Conservation (phyloP, 768 basidiomycete species). For the Agaricus blazei region DNA sequence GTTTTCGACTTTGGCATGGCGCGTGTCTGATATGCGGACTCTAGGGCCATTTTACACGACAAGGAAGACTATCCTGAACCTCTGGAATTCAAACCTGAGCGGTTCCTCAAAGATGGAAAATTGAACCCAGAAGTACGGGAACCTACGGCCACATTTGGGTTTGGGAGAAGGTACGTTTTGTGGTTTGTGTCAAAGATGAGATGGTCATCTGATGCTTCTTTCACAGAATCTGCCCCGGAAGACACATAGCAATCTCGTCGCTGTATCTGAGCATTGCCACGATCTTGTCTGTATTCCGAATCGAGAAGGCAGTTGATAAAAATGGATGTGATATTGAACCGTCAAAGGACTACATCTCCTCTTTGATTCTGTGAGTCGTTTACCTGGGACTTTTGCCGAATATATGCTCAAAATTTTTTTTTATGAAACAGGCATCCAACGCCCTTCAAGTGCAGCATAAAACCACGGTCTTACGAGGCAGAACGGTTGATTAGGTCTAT, state of each 20-base stretch:
- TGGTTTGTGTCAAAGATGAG: no score
- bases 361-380: slow-evolving; percentile 20
- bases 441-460: slow-evolving; percentile 20
- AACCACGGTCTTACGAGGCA: slow-evolving; percentile 21
- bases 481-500: slow-evolving; percentile 9
- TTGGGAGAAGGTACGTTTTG: slow-evolving; percentile 15
- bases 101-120: slow-evolving; percentile 17
- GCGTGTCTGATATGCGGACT: not conserved
- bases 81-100: slow-evolving; percentile 15
- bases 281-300: slow-evolving; percentile 15
- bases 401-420: not conserved
- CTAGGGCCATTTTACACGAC: slow-evolving; percentile 19
- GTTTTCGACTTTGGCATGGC: not conserved
- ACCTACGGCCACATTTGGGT: slow-evolving; percentile 18
- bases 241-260: slow-evolving; percentile 16
- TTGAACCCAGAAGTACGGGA: slow-evolving; percentile 16
- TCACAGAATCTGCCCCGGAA: slow-evolving; percentile 16
- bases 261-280: slow-evolving; percentile 16
- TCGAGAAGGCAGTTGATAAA: slow-evolving; percentile 21
- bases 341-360: slow-evolving; percentile 19
- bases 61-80: slow-evolving; percentile 18
- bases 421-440: slow-evolving; percentile 16
- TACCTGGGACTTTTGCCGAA: not conserved
- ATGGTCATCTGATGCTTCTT: not conserved
- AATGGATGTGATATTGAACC: slow-evolving; percentile 21